Evolutionary conservation across 1,139 yeast species (phyloP).

Genomic region (Yamadazyma siamensis): DNA sequence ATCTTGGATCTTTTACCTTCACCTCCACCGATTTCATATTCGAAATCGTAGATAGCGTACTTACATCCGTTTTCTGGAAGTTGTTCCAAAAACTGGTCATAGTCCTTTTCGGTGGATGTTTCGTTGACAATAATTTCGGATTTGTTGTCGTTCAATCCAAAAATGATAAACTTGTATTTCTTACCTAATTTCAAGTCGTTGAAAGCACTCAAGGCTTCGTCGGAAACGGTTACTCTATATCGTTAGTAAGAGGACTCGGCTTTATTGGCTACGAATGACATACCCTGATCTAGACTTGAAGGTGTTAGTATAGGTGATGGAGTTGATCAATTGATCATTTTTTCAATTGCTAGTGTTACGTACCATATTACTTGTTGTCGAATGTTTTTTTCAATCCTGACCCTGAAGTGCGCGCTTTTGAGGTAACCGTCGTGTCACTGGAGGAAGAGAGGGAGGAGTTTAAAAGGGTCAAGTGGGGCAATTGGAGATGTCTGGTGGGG

Average conservation of each 20-base stretch:
- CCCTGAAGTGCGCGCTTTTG: too few species aligned
- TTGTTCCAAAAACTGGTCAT: conserved; percentile 80
- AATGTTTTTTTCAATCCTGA: too few species aligned
- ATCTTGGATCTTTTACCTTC: conserved; percentile 97
- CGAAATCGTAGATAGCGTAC: conserved; percentile 95
- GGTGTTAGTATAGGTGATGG: conserved; percentile 4
- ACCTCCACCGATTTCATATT: conserved; percentile 82
- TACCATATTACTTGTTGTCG: too few species aligned
- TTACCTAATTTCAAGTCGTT: conserved; percentile 95
- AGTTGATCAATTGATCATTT: not conserved
- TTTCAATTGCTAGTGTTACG: conserved; percentile 3
- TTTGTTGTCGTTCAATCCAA: conserved; percentile 74
- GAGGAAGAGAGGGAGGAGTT: too few species aligned
- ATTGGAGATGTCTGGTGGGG: too few species aligned
- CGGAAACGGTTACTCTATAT: conserved; percentile 88
- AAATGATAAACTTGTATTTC: conserved; percentile 80
- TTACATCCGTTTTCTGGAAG: conserved; percentile 96
- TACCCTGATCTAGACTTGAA: conserved; percentile 67
- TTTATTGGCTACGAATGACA: conserved; percentile 20
- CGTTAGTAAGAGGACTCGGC: conserved; percentile 17
- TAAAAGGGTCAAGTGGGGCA: too few species aligned
- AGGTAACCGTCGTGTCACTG: too few species aligned
- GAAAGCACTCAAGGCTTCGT: conserved; percentile 89
- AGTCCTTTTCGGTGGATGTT: conserved; percentile 69
- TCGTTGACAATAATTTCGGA: conserved; percentile 88